A percentile compares a stretch with the other conserved stretches of the same genome.
Conservation (phyloP, 768 basidiomycete genomes). For the Trametes gibbosa region DNA sequence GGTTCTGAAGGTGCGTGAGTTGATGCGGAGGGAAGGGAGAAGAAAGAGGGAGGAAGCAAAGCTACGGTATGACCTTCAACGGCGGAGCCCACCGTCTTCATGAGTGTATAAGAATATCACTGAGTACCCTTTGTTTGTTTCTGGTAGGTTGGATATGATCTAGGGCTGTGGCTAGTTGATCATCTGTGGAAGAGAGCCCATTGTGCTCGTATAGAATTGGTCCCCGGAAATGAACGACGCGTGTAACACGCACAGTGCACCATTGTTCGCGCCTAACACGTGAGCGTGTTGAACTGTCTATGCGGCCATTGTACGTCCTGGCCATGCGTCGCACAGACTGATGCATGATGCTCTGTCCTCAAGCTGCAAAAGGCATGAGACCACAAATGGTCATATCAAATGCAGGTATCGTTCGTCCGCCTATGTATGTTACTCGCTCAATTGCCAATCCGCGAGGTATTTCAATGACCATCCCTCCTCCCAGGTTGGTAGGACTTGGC, state of each 20-base stretch:
- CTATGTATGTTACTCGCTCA: neutral
- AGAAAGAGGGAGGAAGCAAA: neutral
- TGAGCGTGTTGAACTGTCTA: neutral
- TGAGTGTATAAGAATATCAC: too few species aligned
- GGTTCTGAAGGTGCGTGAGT: neutral
- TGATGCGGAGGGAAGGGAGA: neutral
- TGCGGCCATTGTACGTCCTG: neutral
- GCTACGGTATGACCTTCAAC: too few species aligned
- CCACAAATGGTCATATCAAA: neutral
- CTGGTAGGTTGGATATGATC: neutral
- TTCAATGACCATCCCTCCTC: neutral
- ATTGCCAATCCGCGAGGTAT: neutral
- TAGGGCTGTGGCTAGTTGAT: neutral
- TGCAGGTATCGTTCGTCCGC: neutral
- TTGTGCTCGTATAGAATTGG: neutral
- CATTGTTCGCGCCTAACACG: neutral
- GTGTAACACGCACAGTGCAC: neutral
- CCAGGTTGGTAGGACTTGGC: neutral
- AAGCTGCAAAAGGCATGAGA: too few species aligned
- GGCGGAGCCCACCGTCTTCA: too few species aligned
- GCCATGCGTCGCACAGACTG: too few species aligned
- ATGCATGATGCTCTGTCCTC: neutral
- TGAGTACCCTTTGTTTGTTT: neutral
- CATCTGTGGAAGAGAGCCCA: neutral
- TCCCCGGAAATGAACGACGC: neutral